Evolutionary conservation across 2,329 filamentous ascomycete genomes (phyloP), one percentile per base, ranked within the genome.

Genomic region (Lasiodiplodia gonubiensis): DNA sequence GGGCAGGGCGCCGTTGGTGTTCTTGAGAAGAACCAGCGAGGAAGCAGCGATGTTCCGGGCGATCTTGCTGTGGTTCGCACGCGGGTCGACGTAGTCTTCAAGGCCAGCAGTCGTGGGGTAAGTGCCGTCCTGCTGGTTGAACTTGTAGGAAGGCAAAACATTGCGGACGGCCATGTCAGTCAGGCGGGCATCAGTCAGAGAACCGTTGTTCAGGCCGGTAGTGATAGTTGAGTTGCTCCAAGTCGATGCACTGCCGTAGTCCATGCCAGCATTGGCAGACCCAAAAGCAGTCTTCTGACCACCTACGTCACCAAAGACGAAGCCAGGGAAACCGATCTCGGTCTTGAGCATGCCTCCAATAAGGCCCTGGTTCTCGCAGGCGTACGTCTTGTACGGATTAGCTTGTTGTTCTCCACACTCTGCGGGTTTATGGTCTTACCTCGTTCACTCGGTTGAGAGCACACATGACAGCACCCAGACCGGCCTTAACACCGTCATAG

Each of bases 381-480:
- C 74, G 67, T 82, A 82, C 0, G 79, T 80, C 54, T 80, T 18
- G 21, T n/a, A n/a, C 8, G 30, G n/a, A 23, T 61, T 12, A 61
- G 57, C 35, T 12, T 12, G 18, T 16, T 14, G 12, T n/a, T 35
- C 30, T 2, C 21, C 0, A 8, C 10, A 33, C 23, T 12, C 3
- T 21, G 7, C n/a, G 37, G 35, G 30, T 1, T 18, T 11, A 51
- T 30, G 39, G 18, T 18, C 57, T 48, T 61, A 61, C 57, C 57
- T 54, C 79, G 72, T 84, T 84, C 61, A 80, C 70, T 60, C 78
- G 74, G 39, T 80, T 77, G 71, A 94, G 94, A 1, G 89, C 87
- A 75, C 91, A 94, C 92, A 95, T 95, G 51, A 93, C 85, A 21
- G 87, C 86, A 0, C 87, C 91, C 2, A 92, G 90, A 16, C 91